These are phyloP conservation scores for Candida chauliodis DNA, from an alignment of 805 yeast species.

Conservation along the genomic window DNA sequence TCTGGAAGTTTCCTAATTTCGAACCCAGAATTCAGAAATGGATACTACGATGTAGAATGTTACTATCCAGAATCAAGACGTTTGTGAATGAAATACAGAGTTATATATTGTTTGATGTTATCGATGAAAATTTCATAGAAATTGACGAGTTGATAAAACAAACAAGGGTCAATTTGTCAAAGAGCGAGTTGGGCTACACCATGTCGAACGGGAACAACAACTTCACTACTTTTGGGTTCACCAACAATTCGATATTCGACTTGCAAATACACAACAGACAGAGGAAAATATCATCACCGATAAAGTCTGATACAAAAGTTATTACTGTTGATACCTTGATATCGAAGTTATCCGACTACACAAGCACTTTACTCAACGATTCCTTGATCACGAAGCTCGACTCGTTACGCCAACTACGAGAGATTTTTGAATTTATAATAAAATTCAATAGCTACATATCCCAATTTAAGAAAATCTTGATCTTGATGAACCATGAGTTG, in stretches of 20 bases:
- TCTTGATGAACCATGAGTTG: conserved; percentile 47
- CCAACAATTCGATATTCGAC: conserved; percentile 19
- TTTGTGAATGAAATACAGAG: conserved; percentile 53
- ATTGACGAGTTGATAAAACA: conserved; percentile 25
- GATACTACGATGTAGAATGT: conserved; percentile 50
- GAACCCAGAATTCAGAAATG: conserved; percentile 45
- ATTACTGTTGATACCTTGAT: conserved; percentile 17
- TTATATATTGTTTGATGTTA: conserved; percentile 56
- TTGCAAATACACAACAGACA: conserved; percentile 11
- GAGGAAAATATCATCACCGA: conserved; percentile 1
- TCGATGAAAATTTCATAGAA: conserved; percentile 50
- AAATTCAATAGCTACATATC: conserved; percentile 46
- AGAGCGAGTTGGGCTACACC: conserved; percentile 5
- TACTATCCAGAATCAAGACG: conserved; percentile 56
- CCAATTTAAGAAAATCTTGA: conserved; percentile 53
- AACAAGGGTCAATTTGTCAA: conserved; percentile 3
- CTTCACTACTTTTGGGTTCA: conserved; percentile 7
- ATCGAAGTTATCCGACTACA: conserved; percentile 43
- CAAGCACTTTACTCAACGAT: conserved; percentile 62
- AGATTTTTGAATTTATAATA: conserved; percentile 44
- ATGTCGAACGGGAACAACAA: conserved; percentile 3
- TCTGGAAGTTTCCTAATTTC: conserved; percentile 58
- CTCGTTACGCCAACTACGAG: conserved; percentile 45
- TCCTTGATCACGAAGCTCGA: conserved; percentile 62
- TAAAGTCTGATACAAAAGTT: neutral